phyloP scores from a whole-genome alignment of 139 green algal species.

The Tetradesmus obliquus region DNA sequence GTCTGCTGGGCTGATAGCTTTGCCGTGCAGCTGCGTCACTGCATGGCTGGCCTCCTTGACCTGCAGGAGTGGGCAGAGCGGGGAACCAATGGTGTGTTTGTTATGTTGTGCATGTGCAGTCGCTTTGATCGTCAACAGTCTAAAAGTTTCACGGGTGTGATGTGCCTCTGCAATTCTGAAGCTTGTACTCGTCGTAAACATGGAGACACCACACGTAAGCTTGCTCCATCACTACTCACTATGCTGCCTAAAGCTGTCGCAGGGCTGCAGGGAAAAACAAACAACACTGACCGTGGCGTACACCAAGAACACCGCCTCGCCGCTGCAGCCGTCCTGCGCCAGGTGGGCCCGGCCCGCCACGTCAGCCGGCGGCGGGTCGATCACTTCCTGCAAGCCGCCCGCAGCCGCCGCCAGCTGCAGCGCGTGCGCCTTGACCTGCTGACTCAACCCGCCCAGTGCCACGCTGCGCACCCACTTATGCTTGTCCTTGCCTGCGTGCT shows the following conservation, averaged over 20 bases:
- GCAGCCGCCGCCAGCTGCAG: conserved; percentile 54
- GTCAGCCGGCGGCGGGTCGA: conserved; percentile 60
- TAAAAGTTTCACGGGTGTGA: too few species aligned
- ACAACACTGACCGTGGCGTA: conserved; percentile 69
- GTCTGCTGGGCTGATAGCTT: background rate
- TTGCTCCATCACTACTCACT: too few species aligned
- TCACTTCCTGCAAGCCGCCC: conserved; percentile 52
- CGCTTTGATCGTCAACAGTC: too few species aligned
- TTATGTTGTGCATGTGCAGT: too few species aligned
- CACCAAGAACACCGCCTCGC: conserved; percentile 66
- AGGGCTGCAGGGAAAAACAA: too few species aligned
- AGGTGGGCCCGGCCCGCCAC: conserved; percentile 67
- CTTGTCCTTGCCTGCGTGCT: conserved; percentile 57
- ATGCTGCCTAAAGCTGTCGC: too few species aligned
- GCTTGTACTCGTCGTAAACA: too few species aligned
- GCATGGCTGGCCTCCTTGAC: conserved; percentile 78
- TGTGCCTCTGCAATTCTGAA: too few species aligned
- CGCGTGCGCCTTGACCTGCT: conserved; percentile 44
- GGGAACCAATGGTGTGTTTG: too few species aligned
- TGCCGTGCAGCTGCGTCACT: conserved; percentile 81
- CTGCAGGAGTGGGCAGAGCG: conserved; percentile 29
- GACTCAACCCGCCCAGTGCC: conserved; percentile 76
- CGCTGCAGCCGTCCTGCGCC: conserved; percentile 82
- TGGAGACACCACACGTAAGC: too few species aligned
- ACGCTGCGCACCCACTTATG: conserved; percentile 81